Percentiles rank a stretch among this genome's conserved stretches.
Evolutionary conservation across 768 basidiomycete species (phyloP).

Genomic region (Mycena rosella): DNA sequence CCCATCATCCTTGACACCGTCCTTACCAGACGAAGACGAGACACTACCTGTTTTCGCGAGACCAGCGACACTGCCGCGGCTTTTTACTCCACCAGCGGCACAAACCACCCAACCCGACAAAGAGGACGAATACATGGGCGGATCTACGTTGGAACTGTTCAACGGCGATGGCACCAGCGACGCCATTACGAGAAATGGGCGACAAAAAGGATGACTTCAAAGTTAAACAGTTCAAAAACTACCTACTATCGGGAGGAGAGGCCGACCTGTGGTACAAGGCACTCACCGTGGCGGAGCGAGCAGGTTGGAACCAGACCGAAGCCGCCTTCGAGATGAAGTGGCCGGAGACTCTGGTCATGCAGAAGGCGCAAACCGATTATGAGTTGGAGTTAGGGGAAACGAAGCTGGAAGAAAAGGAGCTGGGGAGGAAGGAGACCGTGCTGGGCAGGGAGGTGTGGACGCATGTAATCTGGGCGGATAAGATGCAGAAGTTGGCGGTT

Average conservation of each 20-base stretch:
- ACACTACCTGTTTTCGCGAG: too few relatives aligned
- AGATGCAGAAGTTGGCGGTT: not conserved
- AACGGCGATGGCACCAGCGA: not conserved
- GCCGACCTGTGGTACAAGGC: not conserved
- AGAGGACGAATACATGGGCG: not conserved
- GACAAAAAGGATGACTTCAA: not conserved
- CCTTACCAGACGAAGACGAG: too few relatives aligned
- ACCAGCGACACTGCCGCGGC: too few relatives aligned
- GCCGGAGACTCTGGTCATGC: not conserved
- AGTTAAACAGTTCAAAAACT: not conserved
- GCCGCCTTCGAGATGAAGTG: not conserved
- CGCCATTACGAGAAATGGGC: not conserved
- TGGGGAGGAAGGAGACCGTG: not conserved
- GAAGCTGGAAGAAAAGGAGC: not conserved
- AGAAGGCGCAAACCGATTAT: not conserved
- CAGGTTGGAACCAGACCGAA: not conserved
- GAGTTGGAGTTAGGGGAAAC: not conserved
- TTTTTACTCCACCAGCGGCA: too few relatives aligned
- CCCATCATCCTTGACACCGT: too few relatives aligned
- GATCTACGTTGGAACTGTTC: not conserved
- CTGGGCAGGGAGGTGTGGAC: not conserved
- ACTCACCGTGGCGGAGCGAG: not conserved
- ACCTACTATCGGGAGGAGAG: not conserved
- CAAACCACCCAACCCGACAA: too few relatives aligned
- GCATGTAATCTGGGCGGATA: not conserved